Evolutionary conservation across 306 rosid genomes (phyloP).

Genomic region (Citrullus mucosospermus): DNA sequence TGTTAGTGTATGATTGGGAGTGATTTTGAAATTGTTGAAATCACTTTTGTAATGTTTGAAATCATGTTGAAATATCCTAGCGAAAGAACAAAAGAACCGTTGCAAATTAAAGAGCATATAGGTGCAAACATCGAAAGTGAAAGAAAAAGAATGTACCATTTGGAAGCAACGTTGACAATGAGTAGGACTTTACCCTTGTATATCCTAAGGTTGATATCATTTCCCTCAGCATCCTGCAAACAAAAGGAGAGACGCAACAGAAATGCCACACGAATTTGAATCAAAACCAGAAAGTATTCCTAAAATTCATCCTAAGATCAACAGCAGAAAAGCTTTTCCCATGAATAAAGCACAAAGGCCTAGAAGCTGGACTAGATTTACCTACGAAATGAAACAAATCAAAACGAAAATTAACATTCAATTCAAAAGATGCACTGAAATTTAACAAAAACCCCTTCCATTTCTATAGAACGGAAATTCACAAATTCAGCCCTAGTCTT

Average conservation of each 20-base stretch:
- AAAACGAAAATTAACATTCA: background rate
- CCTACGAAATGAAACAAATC: background rate
- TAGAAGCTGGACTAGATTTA: background rate
- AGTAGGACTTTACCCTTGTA: slow-evolving; percentile 67
- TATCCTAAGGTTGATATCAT: slow-evolving; percentile 39
- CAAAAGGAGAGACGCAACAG: background rate
- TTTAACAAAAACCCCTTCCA: background rate
- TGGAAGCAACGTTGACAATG: slow-evolving; percentile 84
- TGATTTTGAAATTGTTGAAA: no score
- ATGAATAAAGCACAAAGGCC: background rate
- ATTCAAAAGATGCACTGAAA: background rate
- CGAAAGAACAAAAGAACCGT: background rate
- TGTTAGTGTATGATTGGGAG: no score
- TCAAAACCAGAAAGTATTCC: background rate
- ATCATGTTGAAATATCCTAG: background rate
- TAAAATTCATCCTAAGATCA: background rate
- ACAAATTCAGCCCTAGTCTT: background rate
- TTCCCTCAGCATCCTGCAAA: slow-evolving; percentile 66
- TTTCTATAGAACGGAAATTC: background rate
- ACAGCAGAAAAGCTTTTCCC: background rate
- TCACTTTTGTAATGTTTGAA: no score
- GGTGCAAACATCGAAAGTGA: background rate
- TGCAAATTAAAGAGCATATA: background rate
- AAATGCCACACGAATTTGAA: background rate
- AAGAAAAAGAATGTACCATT: slow-evolving; percentile 39